phyloP scores from a whole-genome alignment of 2,329 filamentous ascomycete genomes.

The Ceratocystis alfenasii region DNA sequence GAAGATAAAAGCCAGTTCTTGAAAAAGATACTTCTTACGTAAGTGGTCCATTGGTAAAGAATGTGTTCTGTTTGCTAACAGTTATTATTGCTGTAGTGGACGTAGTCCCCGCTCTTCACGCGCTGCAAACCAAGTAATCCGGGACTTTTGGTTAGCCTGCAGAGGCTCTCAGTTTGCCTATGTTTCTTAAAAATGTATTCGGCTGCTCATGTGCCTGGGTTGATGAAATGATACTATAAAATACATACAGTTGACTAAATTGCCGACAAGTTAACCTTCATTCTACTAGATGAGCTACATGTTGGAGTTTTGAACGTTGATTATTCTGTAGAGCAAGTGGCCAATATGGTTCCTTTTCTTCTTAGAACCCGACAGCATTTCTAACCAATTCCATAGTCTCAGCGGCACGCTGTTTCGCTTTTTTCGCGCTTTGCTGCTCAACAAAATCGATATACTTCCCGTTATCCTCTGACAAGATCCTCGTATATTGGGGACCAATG shows the following conservation, averaged over 20 bases:
- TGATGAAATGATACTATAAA: no score
- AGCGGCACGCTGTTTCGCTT: conserved; percentile 50
- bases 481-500: conserved; percentile 45
- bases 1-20: conserved; percentile 53
- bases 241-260: no score
- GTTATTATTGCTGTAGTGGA: conserved; percentile 34
- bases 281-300: no score
- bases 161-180: conserved; percentile 46
- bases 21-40: conserved; percentile 45
- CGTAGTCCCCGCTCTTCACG: conserved; percentile 53
- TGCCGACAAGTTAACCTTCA: no score
- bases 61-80: neutral
- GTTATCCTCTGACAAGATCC: conserved; percentile 38
- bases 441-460: conserved; percentile 45
- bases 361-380: conserved; percentile 39
- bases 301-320: no score
- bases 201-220: neutral
- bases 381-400: conserved; percentile 44
- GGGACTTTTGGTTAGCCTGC: conserved; percentile 61
- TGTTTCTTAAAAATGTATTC: conserved; percentile 8
- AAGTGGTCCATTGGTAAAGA: neutral
- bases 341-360: neutral
- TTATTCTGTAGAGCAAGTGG: no score
- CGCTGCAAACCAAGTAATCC: conserved; percentile 53
- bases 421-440: conserved; percentile 45